These are phyloP conservation scores for Mycena kentingensis DNA, from an alignment of 768 basidiomycete genomes.

Conservation along the genomic window DNA sequence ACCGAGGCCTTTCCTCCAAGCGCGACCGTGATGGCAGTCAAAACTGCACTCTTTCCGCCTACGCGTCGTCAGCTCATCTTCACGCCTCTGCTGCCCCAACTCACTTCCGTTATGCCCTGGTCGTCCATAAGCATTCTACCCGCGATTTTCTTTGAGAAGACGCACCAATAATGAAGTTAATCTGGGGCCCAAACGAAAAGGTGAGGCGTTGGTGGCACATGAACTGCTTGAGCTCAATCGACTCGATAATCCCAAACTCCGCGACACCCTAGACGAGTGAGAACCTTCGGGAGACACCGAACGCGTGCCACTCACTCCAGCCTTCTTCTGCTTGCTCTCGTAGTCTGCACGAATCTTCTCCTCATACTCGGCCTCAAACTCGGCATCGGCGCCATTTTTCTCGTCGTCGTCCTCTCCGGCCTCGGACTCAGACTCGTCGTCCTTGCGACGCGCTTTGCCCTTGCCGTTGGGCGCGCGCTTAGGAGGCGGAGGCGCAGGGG, in stretches of 20 bases:
- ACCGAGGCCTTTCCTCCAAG: conserved; percentile 91
- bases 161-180: conserved; percentile 95
- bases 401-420: conserved; percentile 34
- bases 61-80: not conserved
- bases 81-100: conserved; percentile 31
- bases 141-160: conserved; percentile 2
- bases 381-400: conserved; percentile 55
- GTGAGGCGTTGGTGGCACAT: conserved; percentile 91
- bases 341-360: conserved; percentile 57
- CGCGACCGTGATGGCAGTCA: conserved; percentile 91
- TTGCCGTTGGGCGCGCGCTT: conserved; percentile 32
- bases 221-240: conserved; percentile 87
- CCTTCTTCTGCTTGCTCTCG: conserved; percentile 46
- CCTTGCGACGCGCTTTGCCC: conserved; percentile 34
- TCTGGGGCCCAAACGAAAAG: conserved; percentile 87
- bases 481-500: conserved; percentile 20
- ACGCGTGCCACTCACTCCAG: conserved; percentile 43
- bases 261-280: conserved; percentile 88
- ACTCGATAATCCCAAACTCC: conserved; percentile 85
- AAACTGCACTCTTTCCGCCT: conserved; percentile 95
- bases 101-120: conserved; percentile 92
- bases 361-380: conserved; percentile 64
- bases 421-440: conserved; percentile 36
- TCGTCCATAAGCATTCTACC: conserved; percentile 1
- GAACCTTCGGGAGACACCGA: conserved; percentile 4